These are phyloP conservation scores for Lasiosphaeria hispida DNA, from an alignment of 495 filamentous ascomycete species.

Conservation along the genomic window DNA sequence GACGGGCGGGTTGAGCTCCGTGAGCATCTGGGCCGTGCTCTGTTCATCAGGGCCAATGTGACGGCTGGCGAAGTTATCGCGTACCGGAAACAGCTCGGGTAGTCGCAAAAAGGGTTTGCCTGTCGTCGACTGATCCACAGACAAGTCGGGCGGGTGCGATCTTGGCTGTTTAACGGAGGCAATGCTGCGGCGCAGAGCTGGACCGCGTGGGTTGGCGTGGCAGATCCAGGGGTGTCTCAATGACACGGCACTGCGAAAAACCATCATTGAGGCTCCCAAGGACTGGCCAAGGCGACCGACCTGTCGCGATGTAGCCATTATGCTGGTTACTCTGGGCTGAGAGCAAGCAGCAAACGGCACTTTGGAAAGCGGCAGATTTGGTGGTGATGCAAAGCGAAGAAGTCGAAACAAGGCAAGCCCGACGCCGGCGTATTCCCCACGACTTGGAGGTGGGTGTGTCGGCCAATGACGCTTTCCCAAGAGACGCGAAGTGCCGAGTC, in stretches of 20 bases:
- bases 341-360: background rate
- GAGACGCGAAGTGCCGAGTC: too few species aligned
- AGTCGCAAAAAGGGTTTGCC: constrained; percentile 13
- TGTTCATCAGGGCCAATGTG: constrained; percentile 87
- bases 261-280: constrained; percentile 19
- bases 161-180: background rate
- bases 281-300: constrained; percentile 27
- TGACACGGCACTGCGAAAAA: constrained; percentile 14
- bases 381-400: too few species aligned
- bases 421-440: too few species aligned
- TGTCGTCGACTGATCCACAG: background rate
- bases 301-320: constrained; percentile 23
- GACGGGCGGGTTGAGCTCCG: constrained; percentile 71
- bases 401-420: too few species aligned
- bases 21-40: constrained; percentile 76
- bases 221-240: background rate
- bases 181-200: too few species aligned
- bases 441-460: too few species aligned
- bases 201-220: background rate
- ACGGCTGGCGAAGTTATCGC: constrained; percentile 72
- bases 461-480: too few species aligned
- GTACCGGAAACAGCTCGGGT: constrained; percentile 28
- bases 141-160: background rate
- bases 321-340: background rate
- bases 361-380: background rate